These are phyloP conservation scores for Psidium friedrichsthalianum DNA, from an alignment of 345 rosid species.

Conservation along the genomic window DNA sequence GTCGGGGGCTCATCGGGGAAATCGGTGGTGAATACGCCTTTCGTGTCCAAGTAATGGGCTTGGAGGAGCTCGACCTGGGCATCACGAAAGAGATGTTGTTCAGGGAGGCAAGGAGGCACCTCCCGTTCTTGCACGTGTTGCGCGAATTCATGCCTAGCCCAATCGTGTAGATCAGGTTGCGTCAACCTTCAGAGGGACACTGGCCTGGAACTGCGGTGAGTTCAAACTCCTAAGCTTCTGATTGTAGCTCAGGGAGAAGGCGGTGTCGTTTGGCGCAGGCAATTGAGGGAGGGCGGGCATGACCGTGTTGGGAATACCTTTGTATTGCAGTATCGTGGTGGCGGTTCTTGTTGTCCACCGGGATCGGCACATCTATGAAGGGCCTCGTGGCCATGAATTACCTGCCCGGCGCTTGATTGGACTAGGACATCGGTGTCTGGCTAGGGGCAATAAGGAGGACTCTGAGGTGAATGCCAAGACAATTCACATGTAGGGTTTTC, in stretches of 20 bases:
- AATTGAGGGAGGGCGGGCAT: slow-evolving; percentile 36
- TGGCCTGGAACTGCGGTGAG: slow-evolving; percentile 29
- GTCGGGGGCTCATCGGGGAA: slow-evolving; percentile 56
- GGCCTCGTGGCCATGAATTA: slow-evolving; percentile 70
- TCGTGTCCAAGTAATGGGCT: slow-evolving; percentile 45
- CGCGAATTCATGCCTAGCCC: slow-evolving; percentile 42
- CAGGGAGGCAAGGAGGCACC: slow-evolving; percentile 39
- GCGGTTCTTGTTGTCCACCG: slow-evolving; percentile 75
- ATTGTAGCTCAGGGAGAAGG: slow-evolving; percentile 22
- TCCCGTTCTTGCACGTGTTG: slow-evolving; percentile 38
- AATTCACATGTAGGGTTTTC: too few relatives aligned
- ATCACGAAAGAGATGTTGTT: slow-evolving; percentile 47
- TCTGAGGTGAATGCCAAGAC: slow-evolving; percentile 16
- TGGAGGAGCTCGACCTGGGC: slow-evolving; percentile 45
- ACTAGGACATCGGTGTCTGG: slow-evolving; percentile 79
- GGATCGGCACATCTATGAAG: slow-evolving; percentile 68
- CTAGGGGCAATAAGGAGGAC: slow-evolving; percentile 63
- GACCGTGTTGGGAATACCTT: slow-evolving; percentile 48
- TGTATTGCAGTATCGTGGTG: slow-evolving; percentile 66
- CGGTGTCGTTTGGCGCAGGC: slow-evolving; percentile 51
- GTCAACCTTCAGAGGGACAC: slow-evolving; percentile 38
- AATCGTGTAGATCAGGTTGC: slow-evolving; percentile 39
- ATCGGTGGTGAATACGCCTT: slow-evolving; percentile 38
- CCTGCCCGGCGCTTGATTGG: slow-evolving; percentile 31
- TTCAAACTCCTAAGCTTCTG: slow-evolving; percentile 35